Evolutionary conservation across 768 basidiomycete species (phyloP), one percentile per base, ranked within the genome.

Genomic region (Lentinula lateritia): DNA sequence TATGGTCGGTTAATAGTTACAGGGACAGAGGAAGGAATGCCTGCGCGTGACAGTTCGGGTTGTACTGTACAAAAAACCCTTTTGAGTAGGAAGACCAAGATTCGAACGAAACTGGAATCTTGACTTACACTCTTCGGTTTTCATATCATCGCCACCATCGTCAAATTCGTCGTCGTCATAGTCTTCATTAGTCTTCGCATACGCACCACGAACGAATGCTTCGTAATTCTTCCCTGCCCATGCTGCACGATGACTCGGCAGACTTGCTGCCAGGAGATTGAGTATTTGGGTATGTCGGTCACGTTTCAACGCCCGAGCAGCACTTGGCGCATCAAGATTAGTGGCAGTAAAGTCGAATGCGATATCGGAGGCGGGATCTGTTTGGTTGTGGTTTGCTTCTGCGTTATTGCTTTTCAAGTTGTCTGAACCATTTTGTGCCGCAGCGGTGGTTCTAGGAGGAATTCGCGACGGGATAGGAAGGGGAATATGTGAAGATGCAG

Each of bases 171-270:
- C 28, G 28, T 28, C 28, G 28, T 28, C 28, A 28, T 28, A 28
- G 28, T 28, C 3, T 28, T 28, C 28, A 28, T 28, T 28, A 28
- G 28, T 28, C 28, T 72, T 16, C 16, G 18, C 39, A 50, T 39
- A 34, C 18, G 45, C 32, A 38, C 59, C 52, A 50, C 53, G 46
- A 39, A 78, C 70, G 65, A 83, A 82, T 38, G 76, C 62, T 42
- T 76, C 71, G 82, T 82, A 83, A 65, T 75, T 76, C 67, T 73
- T 79, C 82, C 83, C 83, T 15, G 78, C 79, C 83, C 83, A 84
- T 10, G 78, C 80, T 23, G 69, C 76, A 60, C 83, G 73, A 66
- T 83, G 82, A 62, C 82, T 84, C 3, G 82, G 83, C 38, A 74
- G 77, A 67, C 74, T 72, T 38, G 81, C 82, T 6, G 79, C 82